phyloP scores from a whole-genome alignment of 345 rosid genomes.

The Lumnitzera littorea region DNA sequence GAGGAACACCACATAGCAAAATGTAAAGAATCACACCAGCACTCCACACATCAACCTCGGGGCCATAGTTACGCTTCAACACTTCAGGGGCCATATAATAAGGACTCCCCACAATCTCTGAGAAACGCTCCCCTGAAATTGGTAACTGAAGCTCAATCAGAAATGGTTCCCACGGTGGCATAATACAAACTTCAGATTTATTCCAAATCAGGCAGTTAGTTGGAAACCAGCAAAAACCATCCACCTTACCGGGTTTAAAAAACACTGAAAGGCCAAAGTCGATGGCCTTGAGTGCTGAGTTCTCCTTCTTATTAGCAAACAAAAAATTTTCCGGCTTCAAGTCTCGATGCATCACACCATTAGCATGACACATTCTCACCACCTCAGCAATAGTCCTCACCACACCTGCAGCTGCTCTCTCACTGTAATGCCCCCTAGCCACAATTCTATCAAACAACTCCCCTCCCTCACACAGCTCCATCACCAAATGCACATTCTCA shows the following conservation, averaged over 20 bases:
- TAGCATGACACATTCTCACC: constrained; percentile 83
- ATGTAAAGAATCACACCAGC: constrained; percentile 90
- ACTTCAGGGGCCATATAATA: constrained; percentile 98
- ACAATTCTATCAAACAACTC: constrained; percentile 94
- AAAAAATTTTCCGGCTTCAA: constrained; percentile 94
- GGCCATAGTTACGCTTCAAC: constrained; percentile 82
- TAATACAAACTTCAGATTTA: not conserved
- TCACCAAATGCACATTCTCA: constrained; percentile 87
- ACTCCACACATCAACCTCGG: constrained; percentile 90
- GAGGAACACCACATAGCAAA: constrained; percentile 86
- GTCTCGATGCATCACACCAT: constrained; percentile 92
- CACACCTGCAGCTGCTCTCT: constrained; percentile 80
- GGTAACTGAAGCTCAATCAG: not conserved
- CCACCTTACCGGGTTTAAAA: constrained; percentile 71
- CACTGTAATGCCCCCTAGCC: constrained; percentile 91
- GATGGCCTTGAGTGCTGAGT: constrained; percentile 71
- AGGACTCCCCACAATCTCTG: constrained; percentile 98
- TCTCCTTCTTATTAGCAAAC: constrained; percentile 87
- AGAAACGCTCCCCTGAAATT: constrained; percentile 56
- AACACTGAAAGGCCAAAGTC: constrained; percentile 90
- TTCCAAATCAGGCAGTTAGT: not conserved
- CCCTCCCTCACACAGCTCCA: constrained; percentile 97
- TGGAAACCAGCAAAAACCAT: not conserved
- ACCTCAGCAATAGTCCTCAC: constrained; percentile 83
- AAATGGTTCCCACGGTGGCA: not conserved